Conservation (phyloP, 768 basidiomycete species). For the Pseudohyphozyma bogoriensis region DNA sequence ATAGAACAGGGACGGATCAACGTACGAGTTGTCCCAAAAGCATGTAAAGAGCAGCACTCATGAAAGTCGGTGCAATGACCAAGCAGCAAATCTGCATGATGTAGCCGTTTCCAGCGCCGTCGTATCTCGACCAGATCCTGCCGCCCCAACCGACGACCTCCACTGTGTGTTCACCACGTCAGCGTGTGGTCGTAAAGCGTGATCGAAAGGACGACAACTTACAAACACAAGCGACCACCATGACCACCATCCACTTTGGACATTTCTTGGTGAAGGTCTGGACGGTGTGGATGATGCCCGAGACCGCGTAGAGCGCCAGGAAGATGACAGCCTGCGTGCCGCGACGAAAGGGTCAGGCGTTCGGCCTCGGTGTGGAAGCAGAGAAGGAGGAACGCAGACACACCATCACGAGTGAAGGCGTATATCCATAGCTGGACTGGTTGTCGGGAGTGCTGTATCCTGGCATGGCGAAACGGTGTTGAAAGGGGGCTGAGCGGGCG, state of each 20-base stretch:
- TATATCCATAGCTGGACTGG: neutral
- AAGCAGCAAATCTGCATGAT: constrained; percentile 13
- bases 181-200: neutral
- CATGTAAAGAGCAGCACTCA: constrained; percentile 13
- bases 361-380: neutral
- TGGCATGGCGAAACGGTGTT: neutral
- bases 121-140: constrained; percentile 2
- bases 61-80: constrained; percentile 23
- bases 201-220: neutral
- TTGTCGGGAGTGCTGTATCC: neutral
- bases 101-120: neutral
- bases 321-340: neutral
- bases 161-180: neutral
- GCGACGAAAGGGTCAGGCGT: neutral
- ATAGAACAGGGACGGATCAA: neutral
- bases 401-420: neutral
- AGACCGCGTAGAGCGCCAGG: constrained; percentile 1
- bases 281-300: neutral
- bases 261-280: constrained; percentile 2
- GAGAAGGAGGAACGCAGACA: neutral
- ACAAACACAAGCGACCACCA: neutral
- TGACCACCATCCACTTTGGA: constrained; percentile 11
- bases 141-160: neutral
- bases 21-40: neutral
- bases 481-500: neutral